Evolutionary conservation across 345 rosid genomes (phyloP), one percentile per base, ranked within the genome.

Genomic region (Hevea brasiliensis): DNA sequence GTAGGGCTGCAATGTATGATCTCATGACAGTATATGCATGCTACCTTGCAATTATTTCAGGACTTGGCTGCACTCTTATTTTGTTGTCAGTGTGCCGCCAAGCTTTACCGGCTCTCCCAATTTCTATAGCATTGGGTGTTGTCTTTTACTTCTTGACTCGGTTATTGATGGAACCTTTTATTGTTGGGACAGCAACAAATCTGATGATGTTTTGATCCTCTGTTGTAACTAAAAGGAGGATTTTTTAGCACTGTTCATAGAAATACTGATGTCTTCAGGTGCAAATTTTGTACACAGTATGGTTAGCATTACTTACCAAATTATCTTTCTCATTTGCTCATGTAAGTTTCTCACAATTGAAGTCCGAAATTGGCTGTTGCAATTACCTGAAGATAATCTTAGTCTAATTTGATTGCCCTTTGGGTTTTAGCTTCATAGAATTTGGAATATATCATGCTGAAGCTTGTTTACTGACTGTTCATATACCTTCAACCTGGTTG

Each of bases 1-100:
- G 99, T 56, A 88, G 99, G 67, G 98, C 99, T 78, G 99, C 99
- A 23, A 89, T 95, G 98, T 95, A 92, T 82, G 99, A 95, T 80
- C 87, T 95, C 70, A 90, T 89, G 99, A 94, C 99, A 2, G 98
- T 94, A 10, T 92, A 92, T 81, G 98, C 98, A 3, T 94, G 98
- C 74, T 92, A 95, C 83, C 94, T 95, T 48, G 98, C 98, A 2
- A 92, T 95, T 72, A 86, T 95, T 70, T 95, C 97, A 0, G 99
- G 99, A 73, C 97, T 92, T 66, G 99, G 94, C 51, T 95, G 97
- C 89, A 95, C 99, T 65, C 98, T 95, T 60, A 89, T 95, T 48
- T 84, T 95, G 89, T 81, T 95, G 83, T 85, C 96, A 0, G 90
- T 92, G 61, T 85, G 87, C 79, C 91, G 80, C 69, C 84, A 79